A percentile compares a stretch with the other conserved stretches of the same genome.
These are phyloP conservation scores for Penicillium bovifimosum DNA, from an alignment of 495 filamentous ascomycete species.

Conservation along the genomic window DNA sequence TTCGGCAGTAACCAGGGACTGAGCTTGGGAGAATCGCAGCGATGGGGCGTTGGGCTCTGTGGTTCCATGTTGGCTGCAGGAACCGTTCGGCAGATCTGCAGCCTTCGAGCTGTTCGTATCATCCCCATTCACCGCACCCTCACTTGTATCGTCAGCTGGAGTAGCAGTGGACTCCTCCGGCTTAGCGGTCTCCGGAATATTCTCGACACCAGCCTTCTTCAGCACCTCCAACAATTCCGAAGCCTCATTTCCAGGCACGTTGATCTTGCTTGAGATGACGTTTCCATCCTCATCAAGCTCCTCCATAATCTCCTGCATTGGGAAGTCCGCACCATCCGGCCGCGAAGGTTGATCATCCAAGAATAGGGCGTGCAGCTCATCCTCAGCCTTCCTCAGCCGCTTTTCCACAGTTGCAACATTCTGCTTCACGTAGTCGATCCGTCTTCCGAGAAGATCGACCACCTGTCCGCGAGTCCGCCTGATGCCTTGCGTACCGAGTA, in stretches of 20 bases:
- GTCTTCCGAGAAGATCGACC: slow-evolving; percentile 61
- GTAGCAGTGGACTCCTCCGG: slow-evolving; percentile 1
- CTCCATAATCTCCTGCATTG: slow-evolving; percentile 82
- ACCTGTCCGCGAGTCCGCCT: slow-evolving; percentile 53
- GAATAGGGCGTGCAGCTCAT: slow-evolving; percentile 54
- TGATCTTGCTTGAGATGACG: slow-evolving; percentile 59
- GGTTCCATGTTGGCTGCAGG: neutral
- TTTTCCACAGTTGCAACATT: slow-evolving; percentile 65
- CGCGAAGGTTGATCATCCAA: slow-evolving; percentile 19
- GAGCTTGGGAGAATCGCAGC: slow-evolving; percentile 15
- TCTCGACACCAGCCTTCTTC: slow-evolving; percentile 61
- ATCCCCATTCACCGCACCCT: neutral
- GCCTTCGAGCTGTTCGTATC: neutral
- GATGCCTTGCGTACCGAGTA: slow-evolving; percentile 33
- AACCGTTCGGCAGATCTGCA: neutral
- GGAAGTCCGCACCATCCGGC: slow-evolving; percentile 41
- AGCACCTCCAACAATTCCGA: slow-evolving; percentile 61
- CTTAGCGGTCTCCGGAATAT: slow-evolving; percentile 33
- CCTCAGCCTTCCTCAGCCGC: slow-evolving; percentile 60
- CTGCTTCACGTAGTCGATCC: slow-evolving; percentile 82
- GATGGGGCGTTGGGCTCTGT: neutral
- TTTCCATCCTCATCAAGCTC: slow-evolving; percentile 91
- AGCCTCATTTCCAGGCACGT: slow-evolving; percentile 55
- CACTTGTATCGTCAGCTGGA: neutral
- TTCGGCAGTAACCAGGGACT: slow-evolving; percentile 19